Percentiles rank a stretch among this genome's conserved stretches.
Evolutionary conservation across 2,329 filamentous ascomycete genomes (phyloP).

Genomic region (Arthrinium puccinioides): DNA sequence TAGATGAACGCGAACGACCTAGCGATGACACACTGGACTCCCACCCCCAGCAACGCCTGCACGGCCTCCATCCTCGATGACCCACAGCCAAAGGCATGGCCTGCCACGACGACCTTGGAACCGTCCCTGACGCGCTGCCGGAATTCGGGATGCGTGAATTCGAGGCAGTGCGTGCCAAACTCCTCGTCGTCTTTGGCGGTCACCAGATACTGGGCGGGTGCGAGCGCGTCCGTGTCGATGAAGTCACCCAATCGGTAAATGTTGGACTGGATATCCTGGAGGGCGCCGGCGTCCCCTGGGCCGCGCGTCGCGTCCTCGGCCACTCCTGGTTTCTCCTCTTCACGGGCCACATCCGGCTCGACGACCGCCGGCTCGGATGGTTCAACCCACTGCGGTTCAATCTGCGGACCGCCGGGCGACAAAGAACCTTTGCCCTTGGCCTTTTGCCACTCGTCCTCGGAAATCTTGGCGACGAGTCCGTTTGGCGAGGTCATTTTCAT

Average conservation of each 20-base stretch:
- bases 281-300: neutral
- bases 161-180: constrained; percentile 30
- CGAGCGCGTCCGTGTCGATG: constrained; percentile 36
- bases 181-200: constrained; percentile 20
- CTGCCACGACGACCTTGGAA: constrained; percentile 34
- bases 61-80: constrained; percentile 37
- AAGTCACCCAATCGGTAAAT: constrained; percentile 34
- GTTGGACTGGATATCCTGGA: constrained; percentile 21
- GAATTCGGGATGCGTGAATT: constrained; percentile 32
- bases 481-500: constrained; percentile 34
- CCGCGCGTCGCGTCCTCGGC: no score
- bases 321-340: no score
- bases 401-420: neutral
- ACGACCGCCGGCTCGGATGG: constrained; percentile 3
- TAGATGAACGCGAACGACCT: constrained; percentile 39
- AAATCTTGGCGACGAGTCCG: constrained; percentile 19
- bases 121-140: constrained; percentile 26
- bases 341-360: neutral
- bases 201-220: constrained; percentile 29
- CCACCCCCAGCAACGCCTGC: constrained; percentile 27
- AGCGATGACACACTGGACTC: constrained; percentile 35
- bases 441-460: constrained; percentile 9
- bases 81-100: constrained; percentile 36
- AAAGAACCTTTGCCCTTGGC: constrained; percentile 13
- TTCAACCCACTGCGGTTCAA: constrained; percentile 9